Evolutionary conservation across 805 yeast species (phyloP), one percentile per base, ranked within the genome.

Genomic region (Saturnispora hagleri): DNA sequence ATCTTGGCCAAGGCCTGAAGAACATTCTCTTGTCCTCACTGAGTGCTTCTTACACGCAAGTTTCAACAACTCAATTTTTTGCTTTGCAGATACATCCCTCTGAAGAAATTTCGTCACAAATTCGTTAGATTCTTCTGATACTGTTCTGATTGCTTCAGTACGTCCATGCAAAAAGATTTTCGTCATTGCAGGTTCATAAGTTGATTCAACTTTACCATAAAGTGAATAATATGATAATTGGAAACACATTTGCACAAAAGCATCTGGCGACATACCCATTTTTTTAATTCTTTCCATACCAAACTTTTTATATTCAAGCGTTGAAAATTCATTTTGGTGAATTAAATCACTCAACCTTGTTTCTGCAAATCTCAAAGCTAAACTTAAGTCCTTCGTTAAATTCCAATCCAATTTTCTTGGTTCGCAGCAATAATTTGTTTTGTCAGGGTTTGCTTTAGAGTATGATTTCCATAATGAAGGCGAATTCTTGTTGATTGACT

Each of bases 161-260:
- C 97, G 77, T 10, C 97, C 97, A 63, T 89, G 96, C 56, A 84
- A 75, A 64, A 83, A 89, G 53, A 73, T 73, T 66, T 89, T 89
- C 4, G 97, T 90, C 97, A 89, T 89, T 8, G 96, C 96, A 2
- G 97, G 97, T 69, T 89, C 97, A 65, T 89, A 89, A 5, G 96
- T 88, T 57, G 95, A 86, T 67, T 89, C 97, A 40, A 89, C 91
- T 63, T 86, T 86, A 47, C 97, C 97, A 64, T 89, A 89, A 38
- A 89, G 74, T 0, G 96, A 95, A 63, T 87, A 89, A 67, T 89
- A 89, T 4, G 96, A 89, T 8, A 93, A 87, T 68, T 89, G 97
- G 73, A 89, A 88, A 24, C 89, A 84, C 91, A 89, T 88, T 66
- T 89, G 97, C 38, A 86, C 84, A 69, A 86, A 89, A 0, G 97